Evolutionary conservation across 2,329 filamentous ascomycete species (phyloP).

Genomic region (Trichoderma sp.): DNA sequence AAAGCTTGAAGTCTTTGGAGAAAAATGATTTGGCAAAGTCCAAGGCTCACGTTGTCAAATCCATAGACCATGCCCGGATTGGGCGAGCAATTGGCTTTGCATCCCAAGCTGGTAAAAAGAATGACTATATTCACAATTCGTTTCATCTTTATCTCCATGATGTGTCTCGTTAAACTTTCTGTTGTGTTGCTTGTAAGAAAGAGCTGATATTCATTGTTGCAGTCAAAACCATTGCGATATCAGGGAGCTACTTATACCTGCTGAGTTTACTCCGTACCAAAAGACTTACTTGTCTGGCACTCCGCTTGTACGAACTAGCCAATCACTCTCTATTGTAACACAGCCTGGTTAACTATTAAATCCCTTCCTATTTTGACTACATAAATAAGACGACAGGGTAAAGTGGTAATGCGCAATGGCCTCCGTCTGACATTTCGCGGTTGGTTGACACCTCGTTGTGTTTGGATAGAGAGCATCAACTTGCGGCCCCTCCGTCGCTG

Average conservation of each 20-base stretch:
- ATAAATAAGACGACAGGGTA: neutral
- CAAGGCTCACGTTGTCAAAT: neutral
- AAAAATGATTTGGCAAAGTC: neutral
- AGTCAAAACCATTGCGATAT: neutral
- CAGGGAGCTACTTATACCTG: neutral
- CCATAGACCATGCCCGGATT: neutral
- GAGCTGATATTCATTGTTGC: neutral
- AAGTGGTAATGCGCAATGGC: neutral
- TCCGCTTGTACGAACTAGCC: neutral
- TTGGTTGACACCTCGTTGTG: neutral
- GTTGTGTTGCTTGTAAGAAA: neutral
- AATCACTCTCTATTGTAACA: neutral
- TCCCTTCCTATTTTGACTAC: neutral
- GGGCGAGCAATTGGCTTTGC: neutral
- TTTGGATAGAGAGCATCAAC: neutral
- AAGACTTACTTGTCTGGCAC: neutral
- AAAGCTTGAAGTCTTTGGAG: neutral
- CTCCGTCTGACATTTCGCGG: neutral
- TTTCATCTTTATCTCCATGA: neutral
- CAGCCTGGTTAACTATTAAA: neutral
- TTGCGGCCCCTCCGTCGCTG: neutral
- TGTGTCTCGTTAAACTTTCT: neutral
- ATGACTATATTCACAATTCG: neutral
- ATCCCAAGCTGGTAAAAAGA: neutral
- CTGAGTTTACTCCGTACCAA: neutral